These are phyloP conservation scores for Lachnellula suecica DNA, from an alignment of 2,329 filamentous ascomycete species.

Conservation along the genomic window DNA sequence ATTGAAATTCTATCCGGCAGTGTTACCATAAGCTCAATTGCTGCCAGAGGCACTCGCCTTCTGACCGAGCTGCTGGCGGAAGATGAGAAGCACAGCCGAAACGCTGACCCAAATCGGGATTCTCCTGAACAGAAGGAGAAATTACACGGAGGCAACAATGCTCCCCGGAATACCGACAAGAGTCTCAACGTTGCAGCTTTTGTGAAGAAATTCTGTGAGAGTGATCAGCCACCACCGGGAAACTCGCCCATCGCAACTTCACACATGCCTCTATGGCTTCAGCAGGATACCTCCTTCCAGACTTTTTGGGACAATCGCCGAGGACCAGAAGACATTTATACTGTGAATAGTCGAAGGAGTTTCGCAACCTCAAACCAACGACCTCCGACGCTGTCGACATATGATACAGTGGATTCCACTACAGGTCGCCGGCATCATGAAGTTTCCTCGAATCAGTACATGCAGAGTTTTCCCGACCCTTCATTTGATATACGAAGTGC, in stretches of 20 bases:
- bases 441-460: conserved; percentile 6
- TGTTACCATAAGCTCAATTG: conserved; percentile 37
- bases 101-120: conserved; percentile 1
- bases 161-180: conserved; percentile 9
- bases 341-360: neutral
- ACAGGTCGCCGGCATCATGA: conserved; percentile 1
- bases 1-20: conserved; percentile 34
- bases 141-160: neutral
- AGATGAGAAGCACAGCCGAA: conserved; percentile 8
- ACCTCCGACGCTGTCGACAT: neutral
- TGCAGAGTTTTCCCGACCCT: conserved; percentile 12
- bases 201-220: conserved; percentile 30
- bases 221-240: conserved; percentile 10
- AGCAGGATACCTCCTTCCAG: conserved; percentile 9
- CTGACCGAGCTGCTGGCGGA: conserved; percentile 34
- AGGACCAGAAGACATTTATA: neutral
- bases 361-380: neutral
- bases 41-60: conserved; percentile 37
- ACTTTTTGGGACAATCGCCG: conserved; percentile 13
- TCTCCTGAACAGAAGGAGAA: neutral
- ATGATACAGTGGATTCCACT: conserved; percentile 2
- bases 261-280: conserved; percentile 16
- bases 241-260: conserved; percentile 11
- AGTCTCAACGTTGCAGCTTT: conserved; percentile 30
- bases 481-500: conserved; percentile 18